phyloP scores from a whole-genome alignment of 257 asterid genomes.

The Scutellaria minor region DNA sequence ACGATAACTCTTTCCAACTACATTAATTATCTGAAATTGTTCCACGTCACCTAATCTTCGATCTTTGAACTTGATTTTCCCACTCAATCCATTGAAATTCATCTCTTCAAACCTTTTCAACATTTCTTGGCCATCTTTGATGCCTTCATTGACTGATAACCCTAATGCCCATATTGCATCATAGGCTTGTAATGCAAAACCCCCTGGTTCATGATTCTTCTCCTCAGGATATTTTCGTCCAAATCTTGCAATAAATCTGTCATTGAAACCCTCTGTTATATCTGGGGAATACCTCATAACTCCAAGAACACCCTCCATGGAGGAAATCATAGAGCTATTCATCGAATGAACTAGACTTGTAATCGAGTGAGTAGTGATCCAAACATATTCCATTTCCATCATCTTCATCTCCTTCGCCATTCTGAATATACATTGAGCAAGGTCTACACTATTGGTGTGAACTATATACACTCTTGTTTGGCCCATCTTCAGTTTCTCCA shows the following conservation, averaged over 20 bases:
- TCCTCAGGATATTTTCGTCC: conserved; percentile 30
- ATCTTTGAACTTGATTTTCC: conserved; percentile 30
- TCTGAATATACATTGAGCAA: conserved; percentile 31
- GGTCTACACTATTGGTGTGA: conserved; percentile 30
- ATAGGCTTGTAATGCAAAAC: conserved; percentile 42
- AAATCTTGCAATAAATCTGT: conserved; percentile 29
- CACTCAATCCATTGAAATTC: conserved; percentile 37
- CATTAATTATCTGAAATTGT: conserved; percentile 42
- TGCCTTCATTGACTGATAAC: conserved; percentile 21
- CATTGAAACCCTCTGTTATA: conserved; percentile 12
- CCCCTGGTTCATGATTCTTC: conserved; percentile 41
- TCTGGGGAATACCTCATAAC: conserved; percentile 26
- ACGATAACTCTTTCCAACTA: conserved; percentile 38
- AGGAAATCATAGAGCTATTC: conserved; percentile 28
- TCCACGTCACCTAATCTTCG: conserved; percentile 29
- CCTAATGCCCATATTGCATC: conserved; percentile 40
- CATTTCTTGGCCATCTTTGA: background rate
- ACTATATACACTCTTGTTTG: conserved; percentile 50
- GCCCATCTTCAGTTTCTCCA: conserved; percentile 33
- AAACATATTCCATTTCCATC: conserved; percentile 44
- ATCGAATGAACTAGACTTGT: conserved; percentile 41
- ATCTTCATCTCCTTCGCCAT: conserved; percentile 43
- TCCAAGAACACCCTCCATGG: conserved; percentile 47
- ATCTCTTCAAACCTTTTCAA: conserved; percentile 16
- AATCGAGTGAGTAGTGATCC: conserved; percentile 45